These are phyloP conservation scores for Hymenoscyphus repandus DNA, from an alignment of 2,329 filamentous ascomycete species.

Conservation along the genomic window DNA sequence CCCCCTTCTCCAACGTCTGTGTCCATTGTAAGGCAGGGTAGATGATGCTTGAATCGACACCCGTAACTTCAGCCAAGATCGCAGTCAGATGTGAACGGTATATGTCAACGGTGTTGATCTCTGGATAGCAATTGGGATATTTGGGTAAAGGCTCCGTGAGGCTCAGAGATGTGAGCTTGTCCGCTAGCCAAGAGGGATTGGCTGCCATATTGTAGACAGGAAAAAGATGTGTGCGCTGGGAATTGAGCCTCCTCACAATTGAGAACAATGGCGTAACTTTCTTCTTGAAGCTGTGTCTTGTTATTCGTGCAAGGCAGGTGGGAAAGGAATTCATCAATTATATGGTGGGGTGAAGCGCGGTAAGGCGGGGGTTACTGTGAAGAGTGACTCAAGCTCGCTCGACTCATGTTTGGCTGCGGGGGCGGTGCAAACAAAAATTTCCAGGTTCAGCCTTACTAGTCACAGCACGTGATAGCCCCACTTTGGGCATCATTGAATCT, in stretches of 20 bases:
- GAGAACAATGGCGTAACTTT: slow-evolving; percentile 3
- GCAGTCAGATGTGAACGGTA: slow-evolving; percentile 74
- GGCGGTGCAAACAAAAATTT: background rate
- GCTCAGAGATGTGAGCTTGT: slow-evolving; percentile 27
- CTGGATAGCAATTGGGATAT: slow-evolving; percentile 57
- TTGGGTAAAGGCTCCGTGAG: slow-evolving; percentile 22
- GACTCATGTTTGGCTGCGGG: background rate
- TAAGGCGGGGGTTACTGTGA: too few relatives aligned
- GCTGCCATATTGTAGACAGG: slow-evolving; percentile 22
- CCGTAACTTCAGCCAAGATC: slow-evolving; percentile 62
- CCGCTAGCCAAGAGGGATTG: slow-evolving; percentile 17
- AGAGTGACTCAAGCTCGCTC: slow-evolving; percentile 1
- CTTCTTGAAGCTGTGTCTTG: slow-evolving; percentile 9
- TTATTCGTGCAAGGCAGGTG: slow-evolving; percentile 16
- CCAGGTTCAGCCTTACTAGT: slow-evolving; percentile 2
- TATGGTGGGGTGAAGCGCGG: slow-evolving; percentile 6
- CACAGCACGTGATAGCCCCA: background rate
- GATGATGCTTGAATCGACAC: slow-evolving; percentile 65
- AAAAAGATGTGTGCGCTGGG: slow-evolving; percentile 12
- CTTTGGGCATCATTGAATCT: background rate
- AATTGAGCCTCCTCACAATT: slow-evolving; percentile 9
- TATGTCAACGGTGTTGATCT: slow-evolving; percentile 70
- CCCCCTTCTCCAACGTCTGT: slow-evolving; percentile 72
- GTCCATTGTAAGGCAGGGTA: slow-evolving; percentile 77
- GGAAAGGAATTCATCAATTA: slow-evolving; percentile 25